Evolutionary conservation across 352 stramenopile genomes (phyloP), one percentile per base, ranked within the genome.

Genomic region (Globisporangium paddicum): DNA sequence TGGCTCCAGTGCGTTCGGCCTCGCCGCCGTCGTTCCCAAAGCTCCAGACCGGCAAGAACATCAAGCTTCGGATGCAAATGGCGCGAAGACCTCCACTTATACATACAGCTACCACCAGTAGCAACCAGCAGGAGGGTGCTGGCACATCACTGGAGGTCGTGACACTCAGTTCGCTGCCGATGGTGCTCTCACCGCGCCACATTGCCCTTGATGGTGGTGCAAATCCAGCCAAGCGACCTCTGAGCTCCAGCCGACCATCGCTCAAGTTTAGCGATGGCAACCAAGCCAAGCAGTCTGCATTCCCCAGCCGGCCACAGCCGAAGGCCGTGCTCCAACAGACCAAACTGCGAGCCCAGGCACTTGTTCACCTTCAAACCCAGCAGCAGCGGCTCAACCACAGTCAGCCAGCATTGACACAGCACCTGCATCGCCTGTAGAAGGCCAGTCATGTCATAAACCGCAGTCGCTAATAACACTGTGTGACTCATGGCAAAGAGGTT

Each of bases 381-480:
- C 48, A 48, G 1, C 57, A 65, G 5, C 16, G 52, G 0, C 40
- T 45, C 35, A 23, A 45, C 6, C 58, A 68, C 28, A 32, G 49
- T 0, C 58, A 65, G 0, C 6, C 28, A 32, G 53, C 66, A 23
- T 54, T 75, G 16, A 40, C 61, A 25, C 48, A 73, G 66, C 71
- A 77, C 30, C 32, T 73, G 3, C 46, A 38, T n/a, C 68, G 71
- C 11, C 52, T 75, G 3, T 56, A 75, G 21, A 40, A 42, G 14
- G 14, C 30, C 34, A 41, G 55, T n/a, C 28, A 62, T 34, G 35
- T 46, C 37, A 21, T 71, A 44, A 48, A 65, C 18, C 16, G 73
- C 35, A 68, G 67, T 65, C 47, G 63, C 53, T 66, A 72, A 68
- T 46, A 11, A 65, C 60, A 1, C 66, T 40, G 37, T 62, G 67